These are phyloP conservation scores for Claviceps sp. DNA, from an alignment of 2,329 filamentous ascomycete genomes.

Conservation along the genomic window DNA sequence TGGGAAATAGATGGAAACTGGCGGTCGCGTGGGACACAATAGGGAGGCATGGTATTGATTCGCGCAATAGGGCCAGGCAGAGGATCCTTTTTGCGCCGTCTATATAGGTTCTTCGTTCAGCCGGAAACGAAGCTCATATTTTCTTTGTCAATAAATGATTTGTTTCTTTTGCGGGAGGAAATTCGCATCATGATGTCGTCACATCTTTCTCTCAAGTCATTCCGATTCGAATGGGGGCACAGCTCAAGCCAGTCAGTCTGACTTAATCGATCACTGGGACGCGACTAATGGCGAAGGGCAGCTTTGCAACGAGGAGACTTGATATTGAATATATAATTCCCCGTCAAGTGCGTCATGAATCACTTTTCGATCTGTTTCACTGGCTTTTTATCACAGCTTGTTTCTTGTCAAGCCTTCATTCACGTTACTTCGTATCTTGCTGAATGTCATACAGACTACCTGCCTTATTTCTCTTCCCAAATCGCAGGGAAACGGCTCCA, in stretches of 20 bases:
- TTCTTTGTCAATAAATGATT: conserved; percentile 1
- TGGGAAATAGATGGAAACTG: not conserved
- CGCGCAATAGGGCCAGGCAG: not conserved
- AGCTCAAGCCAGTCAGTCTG: not conserved
- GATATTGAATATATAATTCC: too few species aligned
- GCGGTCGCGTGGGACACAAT: not conserved
- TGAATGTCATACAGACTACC: too few species aligned
- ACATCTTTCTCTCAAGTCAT: not conserved
- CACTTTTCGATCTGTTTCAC: not conserved
- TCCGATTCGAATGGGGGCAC: too few species aligned
- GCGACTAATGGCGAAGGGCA: not conserved
- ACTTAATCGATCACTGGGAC: not conserved
- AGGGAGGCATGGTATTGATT: not conserved
- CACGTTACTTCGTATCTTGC: too few species aligned
- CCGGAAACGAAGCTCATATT: conserved; percentile 6
- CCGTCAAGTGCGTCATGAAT: too few species aligned
- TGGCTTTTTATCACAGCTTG: too few species aligned
- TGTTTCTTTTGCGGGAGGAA: not conserved
- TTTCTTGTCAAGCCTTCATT: too few species aligned
- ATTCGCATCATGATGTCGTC: not conserved
- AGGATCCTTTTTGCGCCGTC: not conserved
- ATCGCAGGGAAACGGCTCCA: not conserved
- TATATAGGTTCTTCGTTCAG: conserved; percentile 9
- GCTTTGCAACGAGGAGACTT: not conserved
- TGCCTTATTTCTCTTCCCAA: not conserved